Percentiles rank a stretch among this genome's conserved stretches.
Conservation (phyloP, 352 stramenopile genomes). For the Globisporangium carolinianum region DNA sequence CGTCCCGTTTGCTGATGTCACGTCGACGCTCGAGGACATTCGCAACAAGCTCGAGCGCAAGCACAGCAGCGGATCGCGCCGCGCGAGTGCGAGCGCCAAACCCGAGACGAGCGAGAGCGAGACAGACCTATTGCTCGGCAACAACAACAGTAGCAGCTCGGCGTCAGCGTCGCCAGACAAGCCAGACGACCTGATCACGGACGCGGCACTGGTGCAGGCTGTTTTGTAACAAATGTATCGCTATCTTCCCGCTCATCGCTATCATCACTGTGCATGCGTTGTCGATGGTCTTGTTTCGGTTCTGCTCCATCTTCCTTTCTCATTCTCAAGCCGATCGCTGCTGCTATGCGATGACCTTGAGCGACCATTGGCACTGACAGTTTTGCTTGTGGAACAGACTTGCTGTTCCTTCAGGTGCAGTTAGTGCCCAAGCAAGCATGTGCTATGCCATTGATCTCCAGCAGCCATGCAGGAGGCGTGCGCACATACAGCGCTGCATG, state of each 20-base stretch:
- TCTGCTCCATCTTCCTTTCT: too few relatives aligned
- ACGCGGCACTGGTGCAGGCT: neutral
- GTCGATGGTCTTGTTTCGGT: too few relatives aligned
- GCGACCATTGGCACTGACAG: too few relatives aligned
- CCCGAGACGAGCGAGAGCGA: constrained; percentile 11
- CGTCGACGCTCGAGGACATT: constrained; percentile 55
- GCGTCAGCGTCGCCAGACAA: constrained; percentile 28
- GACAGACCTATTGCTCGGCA: constrained; percentile 22
- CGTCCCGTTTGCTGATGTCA: constrained; percentile 36
- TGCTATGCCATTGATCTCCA: too few relatives aligned
- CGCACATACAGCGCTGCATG: neutral
- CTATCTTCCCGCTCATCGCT: too few relatives aligned
- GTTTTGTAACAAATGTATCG: constrained; percentile 5
- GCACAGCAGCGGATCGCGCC: constrained; percentile 22
- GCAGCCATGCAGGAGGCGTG: neutral
- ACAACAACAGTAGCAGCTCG: constrained; percentile 37
- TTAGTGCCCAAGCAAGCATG: neutral
- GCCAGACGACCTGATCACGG: constrained; percentile 12
- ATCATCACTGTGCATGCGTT: too few relatives aligned
- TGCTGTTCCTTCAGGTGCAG: too few relatives aligned
- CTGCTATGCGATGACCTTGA: too few relatives aligned
- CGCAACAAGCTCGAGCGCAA: constrained; percentile 47
- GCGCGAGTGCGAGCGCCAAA: neutral
- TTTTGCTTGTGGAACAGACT: too few relatives aligned
- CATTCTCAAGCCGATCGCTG: too few relatives aligned